Evolutionary conservation across 140 eudicot genomes (phyloP), one percentile per base, ranked within the genome.

Genomic region (Flaveria floridana): DNA sequence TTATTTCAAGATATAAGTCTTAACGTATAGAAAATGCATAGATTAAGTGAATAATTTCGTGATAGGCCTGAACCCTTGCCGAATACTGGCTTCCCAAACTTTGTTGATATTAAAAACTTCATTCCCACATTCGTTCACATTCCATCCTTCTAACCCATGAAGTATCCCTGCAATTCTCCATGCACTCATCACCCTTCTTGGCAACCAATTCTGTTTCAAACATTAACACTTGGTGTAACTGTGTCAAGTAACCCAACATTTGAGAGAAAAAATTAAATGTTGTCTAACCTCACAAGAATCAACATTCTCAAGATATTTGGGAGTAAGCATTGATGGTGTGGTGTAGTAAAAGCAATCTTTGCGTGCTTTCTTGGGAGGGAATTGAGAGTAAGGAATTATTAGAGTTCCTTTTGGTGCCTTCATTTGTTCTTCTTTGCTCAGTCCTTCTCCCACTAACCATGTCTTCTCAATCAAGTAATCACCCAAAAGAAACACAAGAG

Each of bases 181-280:
- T 9, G 95, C 97, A 63, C 97, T 90, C 87, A 88, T 86, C 80
- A 79, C 97, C 83, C 89, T 84, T 71, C 97, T 81, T 67, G 95
- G 97, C 85, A 90, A 50, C 97, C 97, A 90, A 76, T 90, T 90
- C 95, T 88, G 87, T 74, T 7, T 9, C 1, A 39, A 11, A 26
- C 30, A 62, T 3, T 16, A 59, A 18, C 63, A 53, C 4, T 41
- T 34, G 13, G 13, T 6, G 12, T 26, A 58, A 42, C 46, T 58
- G 21, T 39, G 50, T 41, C 15, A 15, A 19, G 1, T 7, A 10
- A 26, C 15, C 3, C 3, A 65, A 61, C 67, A 41, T 9, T 25
- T 1, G 7, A 26, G 0, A 13, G 12, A 1, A 26, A 25, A 3
- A 61, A 23, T 13, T 25, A 37, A 57, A 7, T 19, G 30, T 7